Conservation (phyloP, 2,329 filamentous ascomycete species). For the Nigrospora sphaerica region DNA sequence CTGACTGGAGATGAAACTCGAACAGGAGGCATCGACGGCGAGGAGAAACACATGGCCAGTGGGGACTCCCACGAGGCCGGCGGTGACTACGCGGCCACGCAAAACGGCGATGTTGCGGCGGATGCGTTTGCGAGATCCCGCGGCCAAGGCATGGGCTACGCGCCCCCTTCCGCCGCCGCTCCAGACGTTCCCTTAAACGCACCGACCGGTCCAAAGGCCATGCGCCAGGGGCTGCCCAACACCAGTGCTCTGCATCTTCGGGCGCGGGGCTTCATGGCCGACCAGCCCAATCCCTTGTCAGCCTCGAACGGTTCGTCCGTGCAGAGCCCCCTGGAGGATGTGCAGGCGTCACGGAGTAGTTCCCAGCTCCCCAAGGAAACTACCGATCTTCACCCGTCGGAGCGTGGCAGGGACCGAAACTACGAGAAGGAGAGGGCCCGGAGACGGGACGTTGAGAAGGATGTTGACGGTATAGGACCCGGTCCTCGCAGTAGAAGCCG, state of each 20-base stretch:
- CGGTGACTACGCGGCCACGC: conserved; percentile 15
- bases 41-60: conserved; percentile 7
- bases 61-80: no score
- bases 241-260: conserved; percentile 64
- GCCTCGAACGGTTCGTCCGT: conserved; percentile 21
- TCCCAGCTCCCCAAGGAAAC: conserved; percentile 32
- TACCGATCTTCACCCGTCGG: conserved; percentile 25
- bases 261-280: conserved; percentile 40
- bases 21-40: not conserved
- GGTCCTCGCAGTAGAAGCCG: conserved; percentile 28
- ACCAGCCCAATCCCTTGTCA: conserved; percentile 25
- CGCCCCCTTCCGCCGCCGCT: conserved; percentile 13
- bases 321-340: conserved; percentile 24
- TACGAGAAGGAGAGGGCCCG: conserved; percentile 16
- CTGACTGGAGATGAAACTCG: conserved; percentile 9
- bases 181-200: conserved; percentile 58
- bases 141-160: conserved; percentile 14
- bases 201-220: conserved; percentile 88
- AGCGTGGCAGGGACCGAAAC: conserved; percentile 25
- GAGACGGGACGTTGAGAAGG: conserved; percentile 18
- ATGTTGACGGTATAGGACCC: conserved; percentile 19
- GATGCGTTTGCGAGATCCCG: conserved; percentile 16
- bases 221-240: conserved; percentile 83
- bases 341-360: conserved; percentile 38
- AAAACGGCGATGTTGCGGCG: conserved; percentile 25